A percentile compares a stretch with the other conserved stretches of the same genome.
Evolutionary conservation across 2,329 filamentous ascomycete genomes (phyloP).

Genomic region (Cryphonectria radicalis): DNA sequence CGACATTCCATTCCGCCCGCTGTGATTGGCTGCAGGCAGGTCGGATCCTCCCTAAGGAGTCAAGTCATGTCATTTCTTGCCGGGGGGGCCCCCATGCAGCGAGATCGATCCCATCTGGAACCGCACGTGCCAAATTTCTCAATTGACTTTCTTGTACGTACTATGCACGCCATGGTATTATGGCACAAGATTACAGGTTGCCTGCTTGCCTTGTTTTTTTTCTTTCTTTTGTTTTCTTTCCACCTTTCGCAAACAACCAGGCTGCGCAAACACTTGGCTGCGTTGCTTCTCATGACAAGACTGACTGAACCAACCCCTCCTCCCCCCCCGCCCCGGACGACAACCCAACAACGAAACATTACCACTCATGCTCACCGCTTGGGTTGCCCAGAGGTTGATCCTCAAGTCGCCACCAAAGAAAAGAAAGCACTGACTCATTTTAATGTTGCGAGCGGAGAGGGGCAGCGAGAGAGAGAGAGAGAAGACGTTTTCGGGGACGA

Average conservation of each 20-base stretch:
- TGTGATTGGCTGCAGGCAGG: slow-evolving; percentile 11
- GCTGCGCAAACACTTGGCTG: not conserved
- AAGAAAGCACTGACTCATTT: not conserved
- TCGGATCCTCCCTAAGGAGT: not conserved
- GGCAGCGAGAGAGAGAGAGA: not conserved
- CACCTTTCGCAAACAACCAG: not conserved
- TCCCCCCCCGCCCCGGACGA: no score
- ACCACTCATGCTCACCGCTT: not conserved
- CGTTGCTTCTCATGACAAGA: not conserved
- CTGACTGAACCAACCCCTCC: not conserved
- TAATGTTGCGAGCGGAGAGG: not conserved
- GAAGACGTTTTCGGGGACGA: not conserved
- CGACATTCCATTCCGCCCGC: not conserved
- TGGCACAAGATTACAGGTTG: not conserved
- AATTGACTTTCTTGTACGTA: slow-evolving; percentile 7
- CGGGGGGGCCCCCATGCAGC: slow-evolving; percentile 1
- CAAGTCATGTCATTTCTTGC: not conserved
- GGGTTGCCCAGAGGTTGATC: not conserved
- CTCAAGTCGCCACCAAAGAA: not conserved
- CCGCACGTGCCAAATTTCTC: slow-evolving; percentile 5
- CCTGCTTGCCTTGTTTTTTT: not conserved
- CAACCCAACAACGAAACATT: not conserved
- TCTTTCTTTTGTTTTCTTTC: no score
- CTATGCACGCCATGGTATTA: not conserved
- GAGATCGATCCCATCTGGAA: slow-evolving; percentile 7